Evolutionary conservation across 1,284 basidiomycete genomes (phyloP), one percentile per base, ranked within the genome.

Genomic region (Ceratobasidium sp.): DNA sequence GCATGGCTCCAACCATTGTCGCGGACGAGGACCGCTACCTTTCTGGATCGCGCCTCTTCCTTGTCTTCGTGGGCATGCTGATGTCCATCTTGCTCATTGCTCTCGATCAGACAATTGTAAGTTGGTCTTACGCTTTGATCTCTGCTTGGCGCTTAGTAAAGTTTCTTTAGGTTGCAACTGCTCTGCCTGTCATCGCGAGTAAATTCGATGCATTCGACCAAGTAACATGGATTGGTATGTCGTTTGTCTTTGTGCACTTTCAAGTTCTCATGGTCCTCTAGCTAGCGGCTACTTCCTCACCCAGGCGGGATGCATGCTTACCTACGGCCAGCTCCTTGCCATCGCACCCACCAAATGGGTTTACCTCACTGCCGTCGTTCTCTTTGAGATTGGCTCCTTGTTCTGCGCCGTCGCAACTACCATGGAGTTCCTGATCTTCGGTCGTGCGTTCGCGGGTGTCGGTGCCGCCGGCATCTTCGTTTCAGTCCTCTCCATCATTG

Each of bases 401-500:
- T 78, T 78, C 60, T 78, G 77, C 73, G 76, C 83, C 44, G 84
- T 84, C 11, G 84, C 87, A 0, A 82, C 82, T 0, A 82, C 65
- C 59, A 86, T 87, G 79, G 79, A 82, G 15, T 82, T 85, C 33
- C 79, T 86, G 67, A 85, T 86, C 65, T 77, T 86, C 27, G 85
- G 84, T n/a, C 82, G 87, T 36, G 86, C 85, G 0, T 77, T 88
- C 51, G 83, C 86, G 0, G 86, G 87, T 44, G 79, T 85, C 2
- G 87, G 86, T 9, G 86, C 85, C 0, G 84, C 84, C 0, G 87
- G 86, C 6, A 84, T 88, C 77, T 85, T 86, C 78, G 80, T 80
- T 5, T 79, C 81, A 0, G 81, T 77, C 33, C 81, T 84, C 62
- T 78, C 78, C 78, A 80, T 84, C 75, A 80, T 84, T 69, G 80